Conservation (phyloP, 768 basidiomycete genomes). For the Pleurotus platypus region DNA sequence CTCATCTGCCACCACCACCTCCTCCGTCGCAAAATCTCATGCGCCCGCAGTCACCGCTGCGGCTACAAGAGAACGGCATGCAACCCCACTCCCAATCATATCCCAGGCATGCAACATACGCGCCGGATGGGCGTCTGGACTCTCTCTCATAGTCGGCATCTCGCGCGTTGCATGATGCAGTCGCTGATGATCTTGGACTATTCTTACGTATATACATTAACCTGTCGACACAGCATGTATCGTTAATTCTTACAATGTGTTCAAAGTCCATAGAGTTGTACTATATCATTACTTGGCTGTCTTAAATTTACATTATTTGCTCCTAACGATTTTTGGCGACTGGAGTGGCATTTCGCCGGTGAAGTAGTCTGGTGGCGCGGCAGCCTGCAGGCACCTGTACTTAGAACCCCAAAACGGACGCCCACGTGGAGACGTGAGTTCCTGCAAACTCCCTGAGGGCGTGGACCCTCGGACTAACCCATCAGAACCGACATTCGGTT, state of each 20-base stretch:
- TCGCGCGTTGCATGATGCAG: constrained; percentile 7
- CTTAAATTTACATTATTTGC: constrained; percentile 6
- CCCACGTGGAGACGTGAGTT: constrained; percentile 1
- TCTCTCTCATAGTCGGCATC: constrained; percentile 36
- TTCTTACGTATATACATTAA: constrained; percentile 14
- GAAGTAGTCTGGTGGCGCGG: constrained; percentile 2
- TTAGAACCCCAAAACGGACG: constrained; percentile 9
- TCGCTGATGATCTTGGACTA: constrained; percentile 9
- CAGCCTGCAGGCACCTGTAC: constrained; percentile 1
- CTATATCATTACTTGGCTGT: neutral
- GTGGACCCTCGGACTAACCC: constrained; percentile 8
- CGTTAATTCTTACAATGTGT: neutral
- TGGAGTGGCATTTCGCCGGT: too few relatives aligned
- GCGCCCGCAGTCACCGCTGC: constrained; percentile 42
- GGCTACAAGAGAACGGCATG: constrained; percentile 26
- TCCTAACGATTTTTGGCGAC: neutral
- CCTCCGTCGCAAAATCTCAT: constrained; percentile 32
- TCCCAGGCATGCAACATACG: constrained; percentile 34
- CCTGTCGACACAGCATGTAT: constrained; percentile 9
- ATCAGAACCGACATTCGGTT: constrained; percentile 4
- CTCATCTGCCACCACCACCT: constrained; percentile 46
- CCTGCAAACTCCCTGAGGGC: neutral
- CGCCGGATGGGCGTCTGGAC: constrained; percentile 44
- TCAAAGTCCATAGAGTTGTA: neutral
- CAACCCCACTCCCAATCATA: constrained; percentile 23